Conservation (phyloP, 2,329 filamentous ascomycete genomes). For the Lecanicillium sp. region DNA sequence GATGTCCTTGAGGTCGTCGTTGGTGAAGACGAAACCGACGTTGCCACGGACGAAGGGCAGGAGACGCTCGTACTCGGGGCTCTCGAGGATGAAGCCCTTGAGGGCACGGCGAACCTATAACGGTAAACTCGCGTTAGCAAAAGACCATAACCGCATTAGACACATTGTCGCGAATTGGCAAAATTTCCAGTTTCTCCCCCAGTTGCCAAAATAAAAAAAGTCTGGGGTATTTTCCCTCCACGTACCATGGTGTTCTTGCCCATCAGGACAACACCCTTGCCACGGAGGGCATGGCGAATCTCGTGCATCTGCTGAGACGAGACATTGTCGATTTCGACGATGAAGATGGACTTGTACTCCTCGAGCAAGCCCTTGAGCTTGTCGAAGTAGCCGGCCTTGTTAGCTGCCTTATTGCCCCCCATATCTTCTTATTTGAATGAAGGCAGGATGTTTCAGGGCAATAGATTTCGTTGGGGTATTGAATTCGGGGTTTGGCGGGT, state of each 20-base stretch:
- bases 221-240: too few relatives aligned
- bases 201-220: too few relatives aligned
- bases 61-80: constrained; percentile 96
- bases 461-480: constrained; percentile 18
- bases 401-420: constrained; percentile 89
- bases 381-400: constrained; percentile 97
- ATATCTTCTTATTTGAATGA: constrained; percentile 87
- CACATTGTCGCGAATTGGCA: too few relatives aligned
- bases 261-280: constrained; percentile 93
- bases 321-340: constrained; percentile 98
- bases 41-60: constrained; percentile 95
- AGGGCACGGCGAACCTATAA: constrained; percentile 84
- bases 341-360: constrained; percentile 96
- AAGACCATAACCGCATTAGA: too few relatives aligned
- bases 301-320: constrained; percentile 99
- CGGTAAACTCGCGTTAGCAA: constrained; percentile 11
- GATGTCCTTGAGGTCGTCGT: constrained; percentile 81
- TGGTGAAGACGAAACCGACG: constrained; percentile 99
- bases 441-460: constrained; percentile 99
- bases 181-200: not conserved
- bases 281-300: constrained; percentile 87
- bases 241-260: constrained; percentile 99
- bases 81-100: constrained; percentile 84
- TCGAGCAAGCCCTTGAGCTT: constrained; percentile 98
- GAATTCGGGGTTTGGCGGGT: constrained; percentile 4